phyloP scores from a whole-genome alignment of 208 protist species.

The Trypanosoma platydactyli region DNA sequence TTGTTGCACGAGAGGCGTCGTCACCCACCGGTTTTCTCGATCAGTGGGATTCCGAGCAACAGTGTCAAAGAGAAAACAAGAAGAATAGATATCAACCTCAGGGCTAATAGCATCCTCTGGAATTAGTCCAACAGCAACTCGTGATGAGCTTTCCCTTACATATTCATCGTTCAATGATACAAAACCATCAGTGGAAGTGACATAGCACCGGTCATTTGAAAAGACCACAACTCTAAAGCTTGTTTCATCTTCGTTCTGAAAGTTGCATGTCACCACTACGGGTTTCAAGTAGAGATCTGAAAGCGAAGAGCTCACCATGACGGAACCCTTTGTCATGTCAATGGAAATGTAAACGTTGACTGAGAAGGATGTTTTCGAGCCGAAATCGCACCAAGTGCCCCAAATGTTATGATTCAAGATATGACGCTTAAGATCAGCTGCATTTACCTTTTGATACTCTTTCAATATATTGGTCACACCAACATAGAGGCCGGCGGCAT shows the following conservation, averaged over 20 bases:
- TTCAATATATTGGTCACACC: constrained; percentile 62
- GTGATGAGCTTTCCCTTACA: constrained; percentile 49
- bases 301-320: constrained; percentile 72
- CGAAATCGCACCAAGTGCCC: constrained; percentile 81
- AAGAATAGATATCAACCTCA: constrained; percentile 18
- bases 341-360: constrained; percentile 64
- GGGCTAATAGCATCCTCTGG: constrained; percentile 36
- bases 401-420: constrained; percentile 63
- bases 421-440: constrained; percentile 60
- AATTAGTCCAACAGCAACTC: constrained; percentile 65
- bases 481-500: constrained; percentile 62
- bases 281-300: constrained; percentile 60
- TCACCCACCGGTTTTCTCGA: constrained; percentile 39
- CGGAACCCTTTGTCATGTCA: constrained; percentile 50
- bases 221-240: constrained; percentile 67
- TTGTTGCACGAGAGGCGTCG: constrained; percentile 39
- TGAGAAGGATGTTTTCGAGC: constrained; percentile 44
- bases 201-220: constrained; percentile 57
- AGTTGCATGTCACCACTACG: constrained; percentile 60
- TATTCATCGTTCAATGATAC: constrained; percentile 46
- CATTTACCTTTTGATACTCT: constrained; percentile 44
- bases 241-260: constrained; percentile 35
- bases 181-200: constrained; percentile 51
- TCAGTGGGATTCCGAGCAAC: constrained; percentile 3
- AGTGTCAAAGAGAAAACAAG: constrained; percentile 28